Conservation (phyloP, 257 asterid species). For the Avicennia marina region DNA sequence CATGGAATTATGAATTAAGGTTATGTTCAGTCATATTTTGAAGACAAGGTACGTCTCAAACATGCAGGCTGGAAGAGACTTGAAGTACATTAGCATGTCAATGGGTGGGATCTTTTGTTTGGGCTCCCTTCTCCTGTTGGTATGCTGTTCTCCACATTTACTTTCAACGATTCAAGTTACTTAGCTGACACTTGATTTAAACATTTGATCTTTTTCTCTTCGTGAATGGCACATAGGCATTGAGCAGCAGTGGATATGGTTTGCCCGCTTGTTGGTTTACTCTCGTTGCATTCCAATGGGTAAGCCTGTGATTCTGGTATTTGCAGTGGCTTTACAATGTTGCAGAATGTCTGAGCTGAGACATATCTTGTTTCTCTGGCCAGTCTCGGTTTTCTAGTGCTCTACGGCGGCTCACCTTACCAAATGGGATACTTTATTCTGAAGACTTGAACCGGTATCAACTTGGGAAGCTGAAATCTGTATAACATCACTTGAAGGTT, state of each 20-base stretch:
- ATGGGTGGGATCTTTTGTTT: conserved; percentile 59
- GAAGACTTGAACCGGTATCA: conserved; percentile 30
- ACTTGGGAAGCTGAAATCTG: conserved; percentile 34
- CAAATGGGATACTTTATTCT: conserved; percentile 48
- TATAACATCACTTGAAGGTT: conserved; percentile 18
- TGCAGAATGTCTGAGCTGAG: background rate
- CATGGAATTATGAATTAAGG: background rate
- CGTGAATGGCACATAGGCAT: too few species aligned
- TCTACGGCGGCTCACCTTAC: conserved; percentile 55
- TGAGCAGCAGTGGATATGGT: conserved; percentile 73
- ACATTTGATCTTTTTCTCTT: background rate
- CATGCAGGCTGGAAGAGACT: conserved; percentile 91
- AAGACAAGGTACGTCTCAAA: conserved; percentile 9
- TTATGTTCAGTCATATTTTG: conserved; percentile 1
- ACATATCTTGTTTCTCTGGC: conserved; percentile 7
- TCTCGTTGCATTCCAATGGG: conserved; percentile 94
- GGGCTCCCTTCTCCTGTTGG: conserved; percentile 71
- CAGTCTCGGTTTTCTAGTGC: conserved; percentile 82
- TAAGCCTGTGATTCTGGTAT: conserved; percentile 21
- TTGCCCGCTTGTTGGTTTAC: conserved; percentile 81
- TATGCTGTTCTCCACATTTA: conserved; percentile 25
- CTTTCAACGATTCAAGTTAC: conserved; percentile 1
- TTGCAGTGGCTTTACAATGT: background rate
- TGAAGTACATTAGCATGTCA: conserved; percentile 75
- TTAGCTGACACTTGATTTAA: background rate